Evolutionary conservation across 163 green algal genomes (phyloP), one percentile per base, ranked within the genome.

Genomic region (Scenedesmus sp.): DNA sequence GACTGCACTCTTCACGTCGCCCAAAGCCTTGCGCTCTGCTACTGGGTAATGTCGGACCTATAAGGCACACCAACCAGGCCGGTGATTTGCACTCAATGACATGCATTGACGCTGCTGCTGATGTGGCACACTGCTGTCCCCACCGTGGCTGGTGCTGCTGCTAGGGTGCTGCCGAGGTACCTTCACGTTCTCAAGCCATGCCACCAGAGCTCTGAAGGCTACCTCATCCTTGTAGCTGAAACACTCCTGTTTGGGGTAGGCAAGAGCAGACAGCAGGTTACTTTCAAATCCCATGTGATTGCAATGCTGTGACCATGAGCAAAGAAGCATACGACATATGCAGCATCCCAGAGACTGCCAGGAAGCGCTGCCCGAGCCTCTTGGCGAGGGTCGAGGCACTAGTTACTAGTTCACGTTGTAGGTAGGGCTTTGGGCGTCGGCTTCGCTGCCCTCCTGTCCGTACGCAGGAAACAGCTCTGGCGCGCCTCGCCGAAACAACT

Each of bases 171-270:
- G 42, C 3, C 12, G 20, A 2, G 30, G 12, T 44, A 76, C 88
- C 80, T 88, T 91, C 2, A 43, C 37, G 30, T 88, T 79, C 42
- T 91, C 80, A 30, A 91, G 80, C 80, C 88, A 91, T 5, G 40
- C 79, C 10, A 91, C 22, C 30, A 88, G 80, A 22, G 72, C 18
- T 61, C 80, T 79, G 2, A 88, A 59, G 4, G 70, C 22, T 24
- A 26, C 15, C 37, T 83, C 88, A 44, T 91, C 40, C 2, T 22
- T n/a, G 18, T 56, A 6, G 4, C 22, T 44, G 61, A 88, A 59
- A 49, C 18, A 35, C 1, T 87, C 18, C 49, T 80, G 59, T 65
- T 35, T 68, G 10, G 88, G 80, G 56, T 91, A 84, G 20, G 15
- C n/a, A 22, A 91, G 80, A 24, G 88, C 88, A n/a, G 6, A 37